Evolutionary conservation across 177 flowering plant genomes (phyloP).

Genomic region (Tripterygium wilfordii): DNA sequence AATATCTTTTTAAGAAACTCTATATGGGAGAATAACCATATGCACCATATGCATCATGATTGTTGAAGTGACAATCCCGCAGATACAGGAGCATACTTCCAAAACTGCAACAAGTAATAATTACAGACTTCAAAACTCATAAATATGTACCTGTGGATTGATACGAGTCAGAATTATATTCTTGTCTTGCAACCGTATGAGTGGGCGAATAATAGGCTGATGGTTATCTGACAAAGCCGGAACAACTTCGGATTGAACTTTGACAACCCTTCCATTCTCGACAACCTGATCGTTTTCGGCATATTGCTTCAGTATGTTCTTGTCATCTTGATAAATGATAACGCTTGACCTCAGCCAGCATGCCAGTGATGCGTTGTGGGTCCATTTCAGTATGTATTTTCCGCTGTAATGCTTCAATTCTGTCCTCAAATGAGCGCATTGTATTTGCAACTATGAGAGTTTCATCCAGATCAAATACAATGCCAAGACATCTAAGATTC

Average conservation of each 20-base stretch:
- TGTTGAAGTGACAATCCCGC: no score
- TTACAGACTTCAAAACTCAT: not conserved
- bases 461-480: constrained; percentile 98
- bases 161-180: constrained; percentile 95
- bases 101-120: no score
- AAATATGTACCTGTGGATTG: constrained; percentile 71
- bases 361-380: constrained; percentile 71
- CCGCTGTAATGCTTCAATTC: constrained; percentile 85
- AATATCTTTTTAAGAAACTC: no score
- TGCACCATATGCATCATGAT: no score
- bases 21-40: no score
- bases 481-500: constrained; percentile 96
- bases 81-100: no score
- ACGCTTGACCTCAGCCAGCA: constrained; percentile 83
- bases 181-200: constrained; percentile 80
- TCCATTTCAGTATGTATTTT: constrained; percentile 75
- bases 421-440: constrained; percentile 98
- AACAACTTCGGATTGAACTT: constrained; percentile 74
- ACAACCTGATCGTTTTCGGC: constrained; percentile 89
- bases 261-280: constrained; percentile 78
- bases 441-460: constrained; percentile 98
- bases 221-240: constrained; percentile 87
- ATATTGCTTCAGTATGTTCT: constrained; percentile 76
- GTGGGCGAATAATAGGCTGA: constrained; percentile 79
- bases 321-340: constrained; percentile 99